A percentile compares a stretch with the other conserved stretches of the same genome.
Evolutionary conservation across 176 grass and related monocot genomes (phyloP).

Genomic region (Rhynchospora tenuis): DNA sequence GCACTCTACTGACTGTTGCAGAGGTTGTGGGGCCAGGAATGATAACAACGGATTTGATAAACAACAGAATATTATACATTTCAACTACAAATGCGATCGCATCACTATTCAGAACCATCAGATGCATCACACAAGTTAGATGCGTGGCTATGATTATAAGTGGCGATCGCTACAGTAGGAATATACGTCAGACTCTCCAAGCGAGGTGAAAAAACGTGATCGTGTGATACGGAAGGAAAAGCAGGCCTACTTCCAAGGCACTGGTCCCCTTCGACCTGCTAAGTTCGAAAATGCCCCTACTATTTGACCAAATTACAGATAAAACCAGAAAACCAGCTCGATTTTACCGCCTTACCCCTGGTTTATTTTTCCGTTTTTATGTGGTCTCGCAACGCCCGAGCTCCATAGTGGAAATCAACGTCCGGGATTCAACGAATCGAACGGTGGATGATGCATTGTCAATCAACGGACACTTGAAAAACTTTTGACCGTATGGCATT

Average conservation of each 20-base stretch:
- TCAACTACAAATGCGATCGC: not conserved
- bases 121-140: not conserved
- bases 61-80: no score
- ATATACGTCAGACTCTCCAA: not conserved
- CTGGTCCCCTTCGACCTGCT: not conserved
- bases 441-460: not conserved
- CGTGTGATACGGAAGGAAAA: conserved; percentile 20
- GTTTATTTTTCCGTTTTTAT: not conserved
- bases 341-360: not conserved
- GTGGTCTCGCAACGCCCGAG: not conserved
- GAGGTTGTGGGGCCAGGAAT: no score
- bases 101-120: not conserved
- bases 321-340: not conserved
- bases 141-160: not conserved
- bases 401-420: no score
- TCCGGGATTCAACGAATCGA: not conserved
- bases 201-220: conserved; percentile 25
- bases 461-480: not conserved
- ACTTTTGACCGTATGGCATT: not conserved
- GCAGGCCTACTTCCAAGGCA: conserved; percentile 14
- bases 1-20: no score
- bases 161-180: not conserved
- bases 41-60: no score
- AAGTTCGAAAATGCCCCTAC: not conserved
- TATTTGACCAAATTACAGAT: not conserved